Base-by-base conservation (phyloP, 805 yeast species). In the Vanderwaltozyma polyspora region DNA sequence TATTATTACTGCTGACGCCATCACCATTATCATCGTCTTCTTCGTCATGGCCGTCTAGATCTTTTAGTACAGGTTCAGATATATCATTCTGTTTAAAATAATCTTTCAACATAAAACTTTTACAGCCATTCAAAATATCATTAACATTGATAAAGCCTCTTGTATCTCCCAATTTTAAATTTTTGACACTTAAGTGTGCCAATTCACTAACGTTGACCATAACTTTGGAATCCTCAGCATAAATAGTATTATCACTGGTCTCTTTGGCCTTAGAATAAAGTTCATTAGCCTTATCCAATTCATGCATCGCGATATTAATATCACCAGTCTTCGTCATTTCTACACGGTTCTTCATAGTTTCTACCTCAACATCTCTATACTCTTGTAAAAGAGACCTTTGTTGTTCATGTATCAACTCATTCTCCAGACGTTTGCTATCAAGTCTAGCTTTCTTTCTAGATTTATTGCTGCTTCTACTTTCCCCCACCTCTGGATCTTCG, bases 211-310 rank as follows among this genome's bases (percentile, higher is more conserved):
- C 68, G 39, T 68, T 74, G 21, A 64, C 62, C 44, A 81, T 63
- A 5, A 79, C 74, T 36, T 73, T 73, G 1, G 89, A 67, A 53
- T 81, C 93, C 37, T 70, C 67, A 0, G 83, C 81, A 21, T 69
- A 64, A 8, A 68, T 44, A 2, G 54, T 55, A 40, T 63, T 67
- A 34, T 53, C 59, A 14, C 57, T 49, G 29, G 60, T 57, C 6
- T 52, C 56, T 23, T 62, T 64, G 2, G 70, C 63, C 19, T 59
- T 56, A 1, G 59, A 51, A 40, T 72, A 77, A 14, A 74, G 51
- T 1, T 49, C 48, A 40, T 76, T 72, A 6, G 70, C 66, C n/a
- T 57, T 59, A 3, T 52, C 45, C 28, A 79, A 49, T 11, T 70
- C 64, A 14, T 61, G 47, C 3, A 63, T 49, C 2, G 76, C 79